Percentiles rank a stretch among this genome's conserved stretches.
Conservation (phyloP, 2,329 filamentous ascomycete genomes). For the Fusarium dimerum region DNA sequence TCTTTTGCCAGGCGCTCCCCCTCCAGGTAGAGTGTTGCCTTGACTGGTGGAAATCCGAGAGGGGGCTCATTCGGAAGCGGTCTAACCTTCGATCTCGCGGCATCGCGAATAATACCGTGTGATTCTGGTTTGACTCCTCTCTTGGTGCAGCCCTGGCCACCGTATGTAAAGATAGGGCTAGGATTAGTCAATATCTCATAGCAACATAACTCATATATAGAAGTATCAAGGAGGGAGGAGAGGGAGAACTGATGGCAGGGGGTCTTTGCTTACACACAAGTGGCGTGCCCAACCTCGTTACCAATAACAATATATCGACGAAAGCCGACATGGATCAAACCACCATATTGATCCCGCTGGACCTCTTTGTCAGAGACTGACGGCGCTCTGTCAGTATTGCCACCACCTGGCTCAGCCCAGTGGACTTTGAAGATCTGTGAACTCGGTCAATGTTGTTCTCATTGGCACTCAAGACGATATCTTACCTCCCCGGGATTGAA, state of each 20-base stretch:
- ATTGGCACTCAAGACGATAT: neutral
- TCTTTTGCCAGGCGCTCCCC: constrained; percentile 49
- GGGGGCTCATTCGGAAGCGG: constrained; percentile 43
- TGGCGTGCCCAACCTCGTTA: constrained; percentile 53
- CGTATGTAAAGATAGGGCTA: constrained; percentile 59
- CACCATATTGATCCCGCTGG: constrained; percentile 36
- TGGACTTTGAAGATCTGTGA: constrained; percentile 55
- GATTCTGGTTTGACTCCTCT: constrained; percentile 52
- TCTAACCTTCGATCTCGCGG: constrained; percentile 30
- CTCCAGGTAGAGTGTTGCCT: constrained; percentile 42
- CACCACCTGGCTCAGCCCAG: constrained; percentile 54
- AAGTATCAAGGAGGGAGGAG: neutral
- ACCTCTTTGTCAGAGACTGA: constrained; percentile 37
- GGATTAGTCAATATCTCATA: constrained; percentile 6
- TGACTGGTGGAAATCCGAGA: constrained; percentile 50
- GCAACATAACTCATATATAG: neutral
- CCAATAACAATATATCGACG: constrained; percentile 57
- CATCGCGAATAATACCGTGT: constrained; percentile 54
- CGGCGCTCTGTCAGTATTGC: constrained; percentile 28
- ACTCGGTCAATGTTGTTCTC: neutral
- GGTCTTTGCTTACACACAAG: constrained; percentile 52
- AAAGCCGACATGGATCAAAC: constrained; percentile 49
- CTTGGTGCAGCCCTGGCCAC: constrained; percentile 53
- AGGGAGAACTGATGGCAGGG: neutral
- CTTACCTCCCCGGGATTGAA: constrained; percentile 45